These are phyloP conservation scores for Yamadazyma akitaensis DNA, from an alignment of 805 yeast genomes.

Conservation along the genomic window DNA sequence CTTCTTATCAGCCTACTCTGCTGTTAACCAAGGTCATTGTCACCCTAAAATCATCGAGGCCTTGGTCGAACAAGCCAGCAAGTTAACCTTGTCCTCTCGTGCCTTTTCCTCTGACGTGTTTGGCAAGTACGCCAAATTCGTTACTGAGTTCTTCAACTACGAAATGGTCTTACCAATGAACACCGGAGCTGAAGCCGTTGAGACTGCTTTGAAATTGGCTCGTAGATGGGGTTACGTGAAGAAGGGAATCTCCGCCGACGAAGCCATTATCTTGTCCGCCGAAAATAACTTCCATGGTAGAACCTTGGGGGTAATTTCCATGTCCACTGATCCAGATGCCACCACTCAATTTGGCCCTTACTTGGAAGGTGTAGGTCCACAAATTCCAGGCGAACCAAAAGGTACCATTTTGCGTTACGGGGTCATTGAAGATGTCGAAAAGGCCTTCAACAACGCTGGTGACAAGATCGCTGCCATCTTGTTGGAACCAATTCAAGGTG, in stretches of 20 bases:
- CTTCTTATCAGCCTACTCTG: constrained; percentile 91
- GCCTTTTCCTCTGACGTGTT: constrained; percentile 90
- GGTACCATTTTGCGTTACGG: constrained; percentile 73
- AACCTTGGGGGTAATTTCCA: constrained; percentile 89
- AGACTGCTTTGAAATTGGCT: constrained; percentile 88
- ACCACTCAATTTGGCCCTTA: constrained; percentile 88
- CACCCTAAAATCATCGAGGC: constrained; percentile 90
- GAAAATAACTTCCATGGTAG: constrained; percentile 94
- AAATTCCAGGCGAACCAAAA: constrained; percentile 68
- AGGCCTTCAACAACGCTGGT: constrained; percentile 77
- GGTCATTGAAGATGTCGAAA: constrained; percentile 78
- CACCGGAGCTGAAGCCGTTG: constrained; percentile 99
- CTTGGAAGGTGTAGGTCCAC: constrained; percentile 77
- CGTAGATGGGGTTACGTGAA: constrained; percentile 95
- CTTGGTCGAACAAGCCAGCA: constrained; percentile 79
- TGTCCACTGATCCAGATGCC: constrained; percentile 96
- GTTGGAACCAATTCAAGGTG: constrained; percentile 97
- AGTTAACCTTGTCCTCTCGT: constrained; percentile 81
- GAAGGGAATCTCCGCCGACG: constrained; percentile 77
- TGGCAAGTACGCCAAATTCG: constrained; percentile 80
- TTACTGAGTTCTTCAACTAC: constrained; percentile 84
- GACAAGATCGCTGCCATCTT: constrained; percentile 87
- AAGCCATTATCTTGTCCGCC: constrained; percentile 86
- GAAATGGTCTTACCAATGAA: constrained; percentile 97
- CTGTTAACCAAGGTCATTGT: constrained; percentile 97